phyloP scores from a whole-genome alignment of 192 early-diverging fungal species.

The Coemansia sp. region DNA sequence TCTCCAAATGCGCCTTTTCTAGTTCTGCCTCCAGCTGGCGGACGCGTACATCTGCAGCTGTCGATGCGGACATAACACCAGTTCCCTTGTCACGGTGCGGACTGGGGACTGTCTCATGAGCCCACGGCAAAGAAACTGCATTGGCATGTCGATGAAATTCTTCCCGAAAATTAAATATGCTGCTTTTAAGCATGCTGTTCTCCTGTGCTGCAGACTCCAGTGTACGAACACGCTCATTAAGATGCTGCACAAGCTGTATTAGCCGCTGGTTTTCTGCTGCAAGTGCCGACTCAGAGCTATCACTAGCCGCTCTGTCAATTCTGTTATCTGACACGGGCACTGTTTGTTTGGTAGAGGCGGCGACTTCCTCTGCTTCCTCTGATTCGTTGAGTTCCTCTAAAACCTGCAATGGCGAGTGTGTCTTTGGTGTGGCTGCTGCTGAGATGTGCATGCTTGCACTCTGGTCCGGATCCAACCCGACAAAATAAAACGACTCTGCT shows the following conservation, averaged over 20 bases:
- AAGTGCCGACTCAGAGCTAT: conserved; percentile 4
- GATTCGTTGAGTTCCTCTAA: conserved; percentile 26
- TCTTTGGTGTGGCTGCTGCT: conserved; percentile 13
- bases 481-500: conserved; percentile 55
- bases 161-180: conserved; percentile 52
- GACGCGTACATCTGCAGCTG: conserved; percentile 11
- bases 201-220: conserved; percentile 52
- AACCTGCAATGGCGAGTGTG: conserved; percentile 19
- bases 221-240: conserved; percentile 39
- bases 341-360: neutral
- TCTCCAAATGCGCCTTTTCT: conserved; percentile 30
- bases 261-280: conserved; percentile 34
- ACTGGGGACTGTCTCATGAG: conserved; percentile 18
- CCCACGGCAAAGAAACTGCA: conserved; percentile 29
- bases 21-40: conserved; percentile 37
- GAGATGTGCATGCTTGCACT: conserved; percentile 32
- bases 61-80: neutral
- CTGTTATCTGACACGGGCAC: neutral
- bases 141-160: conserved; percentile 54
- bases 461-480: conserved; percentile 37
- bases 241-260: conserved; percentile 15
- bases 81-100: conserved; percentile 11
- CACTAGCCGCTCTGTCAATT: neutral
- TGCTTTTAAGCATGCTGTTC: conserved; percentile 56
- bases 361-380: neutral